Evolutionary conservation across 1,139 yeast species (phyloP).

Genomic region (Yamadazyma atmosphaerica): DNA sequence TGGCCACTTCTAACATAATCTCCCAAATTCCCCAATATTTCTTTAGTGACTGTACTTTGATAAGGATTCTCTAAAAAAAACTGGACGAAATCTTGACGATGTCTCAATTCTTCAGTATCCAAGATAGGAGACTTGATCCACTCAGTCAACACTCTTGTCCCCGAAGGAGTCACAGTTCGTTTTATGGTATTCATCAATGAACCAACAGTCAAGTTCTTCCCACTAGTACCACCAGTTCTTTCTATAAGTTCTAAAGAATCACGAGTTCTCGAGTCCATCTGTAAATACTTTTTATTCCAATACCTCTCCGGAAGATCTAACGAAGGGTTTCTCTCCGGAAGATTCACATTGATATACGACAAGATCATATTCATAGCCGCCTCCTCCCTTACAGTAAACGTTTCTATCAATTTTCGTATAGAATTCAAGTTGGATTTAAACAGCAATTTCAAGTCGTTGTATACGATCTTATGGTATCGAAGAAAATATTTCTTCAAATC

Average conservation of each 20-base stretch:
- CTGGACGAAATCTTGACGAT: slow-evolving; percentile 64
- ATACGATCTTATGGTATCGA: slow-evolving; percentile 46
- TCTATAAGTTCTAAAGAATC: slow-evolving; percentile 73
- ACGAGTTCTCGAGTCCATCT: slow-evolving; percentile 80
- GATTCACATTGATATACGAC: slow-evolving; percentile 40
- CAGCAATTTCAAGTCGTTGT: slow-evolving; percentile 32
- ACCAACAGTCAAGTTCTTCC: slow-evolving; percentile 59
- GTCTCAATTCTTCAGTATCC: slow-evolving; percentile 51
- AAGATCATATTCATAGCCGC: slow-evolving; percentile 47
- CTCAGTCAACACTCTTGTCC: slow-evolving; percentile 70
- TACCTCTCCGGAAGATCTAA: slow-evolving; percentile 40
- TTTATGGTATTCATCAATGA: slow-evolving; percentile 68
- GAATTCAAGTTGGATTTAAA: slow-evolving; percentile 53
- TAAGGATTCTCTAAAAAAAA: slow-evolving; percentile 43
- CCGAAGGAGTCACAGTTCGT: slow-evolving; percentile 77
- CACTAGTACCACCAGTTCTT: slow-evolving; percentile 47
- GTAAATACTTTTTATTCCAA: slow-evolving; percentile 55
- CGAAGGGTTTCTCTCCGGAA: slow-evolving; percentile 40
- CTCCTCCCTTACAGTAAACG: slow-evolving; percentile 46
- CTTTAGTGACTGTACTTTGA: slow-evolving; percentile 12
- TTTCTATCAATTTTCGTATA: slow-evolving; percentile 54
- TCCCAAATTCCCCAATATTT: slow-evolving; percentile 29
- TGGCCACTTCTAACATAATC: slow-evolving; percentile 43
- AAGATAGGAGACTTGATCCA: slow-evolving; percentile 86
- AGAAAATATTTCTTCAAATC: slow-evolving; percentile 64